Conservation (phyloP, 1,284 basidiomycete genomes). For the Hemileia vastatrix region DNA sequence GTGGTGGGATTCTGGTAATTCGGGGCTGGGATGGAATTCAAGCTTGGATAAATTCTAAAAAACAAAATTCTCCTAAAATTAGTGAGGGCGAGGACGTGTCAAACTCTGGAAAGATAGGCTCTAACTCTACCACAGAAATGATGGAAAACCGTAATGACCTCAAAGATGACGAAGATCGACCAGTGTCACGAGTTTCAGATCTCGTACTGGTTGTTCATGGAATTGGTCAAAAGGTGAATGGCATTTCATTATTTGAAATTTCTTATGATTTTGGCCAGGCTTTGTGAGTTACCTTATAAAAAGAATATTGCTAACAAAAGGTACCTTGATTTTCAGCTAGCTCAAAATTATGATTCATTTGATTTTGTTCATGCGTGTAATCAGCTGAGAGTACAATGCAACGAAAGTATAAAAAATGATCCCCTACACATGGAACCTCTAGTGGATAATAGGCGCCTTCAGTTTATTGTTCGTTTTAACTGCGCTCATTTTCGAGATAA, state of each 20-base stretch:
- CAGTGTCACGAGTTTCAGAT: slow-evolving; percentile 28
- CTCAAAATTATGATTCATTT: slow-evolving; percentile 34
- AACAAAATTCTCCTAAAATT: background rate
- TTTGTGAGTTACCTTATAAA: background rate
- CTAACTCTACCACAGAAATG: slow-evolving; percentile 28
- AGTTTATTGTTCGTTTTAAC: slow-evolving; percentile 28
- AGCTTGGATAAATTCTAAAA: slow-evolving; percentile 10
- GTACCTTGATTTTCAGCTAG: slow-evolving; percentile 22
- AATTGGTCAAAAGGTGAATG: slow-evolving; percentile 33
- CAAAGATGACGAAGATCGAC: slow-evolving; percentile 19
- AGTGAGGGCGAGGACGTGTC: slow-evolving; percentile 10
- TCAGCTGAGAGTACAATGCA: slow-evolving; percentile 30
- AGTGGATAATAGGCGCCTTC: slow-evolving; percentile 29
- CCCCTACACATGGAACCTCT: slow-evolving; percentile 28
- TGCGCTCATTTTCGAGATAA: background rate
- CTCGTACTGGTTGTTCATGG: slow-evolving; percentile 38
- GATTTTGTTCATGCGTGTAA: slow-evolving; percentile 36
- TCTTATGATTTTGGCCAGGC: background rate
- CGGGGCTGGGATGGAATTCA: slow-evolving; percentile 17
- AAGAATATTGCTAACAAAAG: background rate
- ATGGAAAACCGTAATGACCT: slow-evolving; percentile 26
- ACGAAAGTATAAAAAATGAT: slow-evolving; percentile 25
- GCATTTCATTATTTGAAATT: background rate
- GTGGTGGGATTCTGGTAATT: slow-evolving; percentile 17
- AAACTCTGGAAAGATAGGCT: background rate